A percentile compares a stretch with the other conserved stretches of the same genome.
Conservation (phyloP, 352 stramenopile genomes). For the Globisporangium iwayamae region DNA sequence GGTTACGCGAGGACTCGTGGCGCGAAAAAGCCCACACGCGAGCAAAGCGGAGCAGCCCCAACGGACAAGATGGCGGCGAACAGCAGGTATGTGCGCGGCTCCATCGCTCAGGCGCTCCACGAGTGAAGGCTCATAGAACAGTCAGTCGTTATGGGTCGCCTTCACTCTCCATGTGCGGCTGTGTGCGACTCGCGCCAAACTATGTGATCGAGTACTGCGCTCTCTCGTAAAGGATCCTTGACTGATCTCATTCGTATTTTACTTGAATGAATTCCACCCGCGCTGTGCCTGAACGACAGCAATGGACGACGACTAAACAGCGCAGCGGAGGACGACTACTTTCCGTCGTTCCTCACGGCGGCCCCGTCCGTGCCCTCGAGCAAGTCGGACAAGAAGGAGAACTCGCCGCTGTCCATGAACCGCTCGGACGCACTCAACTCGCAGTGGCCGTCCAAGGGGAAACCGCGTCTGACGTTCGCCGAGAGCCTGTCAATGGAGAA, state of each 20-base stretch:
- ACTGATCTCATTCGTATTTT: background rate
- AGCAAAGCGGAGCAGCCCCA: background rate
- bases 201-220: background rate
- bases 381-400: slow-evolving; percentile 51
- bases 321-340: slow-evolving; percentile 67
- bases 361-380: slow-evolving; percentile 39
- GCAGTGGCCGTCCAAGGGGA: slow-evolving; percentile 21
- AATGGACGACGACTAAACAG: slow-evolving; percentile 20
- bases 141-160: too few relatives aligned
- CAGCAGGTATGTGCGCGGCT: slow-evolving; percentile 4
- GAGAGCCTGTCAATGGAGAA: slow-evolving; percentile 74
- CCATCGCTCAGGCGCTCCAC: background rate
- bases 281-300: background rate
- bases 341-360: slow-evolving; percentile 66
- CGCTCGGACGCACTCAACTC: slow-evolving; percentile 24
- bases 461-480: slow-evolving; percentile 53
- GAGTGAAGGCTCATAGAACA: background rate
- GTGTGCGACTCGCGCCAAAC: too few relatives aligned
- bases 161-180: too few relatives aligned
- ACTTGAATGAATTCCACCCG: background rate
- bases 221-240: background rate
- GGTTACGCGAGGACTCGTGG: slow-evolving; percentile 12
- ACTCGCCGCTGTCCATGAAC: slow-evolving; percentile 25
- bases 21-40: slow-evolving; percentile 12
- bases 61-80: slow-evolving; percentile 6